Conservation (phyloP, 1,284 basidiomycete species). For the Apiotrichum veenhuisii region DNA sequence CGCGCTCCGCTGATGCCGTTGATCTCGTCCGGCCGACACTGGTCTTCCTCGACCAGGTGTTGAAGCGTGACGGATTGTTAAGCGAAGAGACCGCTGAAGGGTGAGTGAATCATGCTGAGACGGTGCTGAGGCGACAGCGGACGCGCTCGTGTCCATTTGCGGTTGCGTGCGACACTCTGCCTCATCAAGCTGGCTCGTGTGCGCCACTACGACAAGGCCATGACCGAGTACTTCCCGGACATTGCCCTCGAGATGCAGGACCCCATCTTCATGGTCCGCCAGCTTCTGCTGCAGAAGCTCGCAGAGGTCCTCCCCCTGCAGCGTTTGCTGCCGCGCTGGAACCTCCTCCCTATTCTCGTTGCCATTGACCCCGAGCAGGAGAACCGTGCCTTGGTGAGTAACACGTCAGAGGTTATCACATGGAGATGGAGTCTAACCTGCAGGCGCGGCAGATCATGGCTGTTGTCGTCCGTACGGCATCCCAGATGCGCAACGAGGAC, state of each 20-base stretch:
- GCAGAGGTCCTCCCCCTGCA: constrained; percentile 59
- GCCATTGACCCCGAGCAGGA: constrained; percentile 89
- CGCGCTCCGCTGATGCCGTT: constrained; percentile 58
- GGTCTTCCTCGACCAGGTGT: constrained; percentile 65
- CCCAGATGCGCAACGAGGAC: constrained; percentile 50
- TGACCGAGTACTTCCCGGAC: constrained; percentile 62
- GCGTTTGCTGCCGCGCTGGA: constrained; percentile 68
- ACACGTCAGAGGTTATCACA: neutral
- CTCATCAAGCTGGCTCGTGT: constrained; percentile 74
- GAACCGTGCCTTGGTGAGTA: constrained; percentile 49
- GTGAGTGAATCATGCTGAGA: constrained; percentile 46
- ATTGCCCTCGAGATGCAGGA: constrained; percentile 80
- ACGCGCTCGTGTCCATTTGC: constrained; percentile 52
- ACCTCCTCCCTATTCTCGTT: constrained; percentile 79
- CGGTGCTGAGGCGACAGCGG: constrained; percentile 22
- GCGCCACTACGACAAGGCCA: constrained; percentile 59
- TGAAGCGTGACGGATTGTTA: constrained; percentile 65
- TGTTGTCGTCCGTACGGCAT: constrained; percentile 12
- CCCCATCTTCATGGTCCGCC: constrained; percentile 79
- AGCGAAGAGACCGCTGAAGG: constrained; percentile 60
- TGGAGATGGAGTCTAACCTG: neutral
- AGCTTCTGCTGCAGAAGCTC: constrained; percentile 71
- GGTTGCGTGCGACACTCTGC: constrained; percentile 75
- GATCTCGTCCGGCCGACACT: constrained; percentile 69
- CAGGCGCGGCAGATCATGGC: constrained; percentile 30